Percentiles rank a stretch among this genome's conserved stretches.
These are phyloP conservation scores for Colletotrichum sansevieriae DNA, from an alignment of 2,329 filamentous ascomycete species.

Conservation along the genomic window DNA sequence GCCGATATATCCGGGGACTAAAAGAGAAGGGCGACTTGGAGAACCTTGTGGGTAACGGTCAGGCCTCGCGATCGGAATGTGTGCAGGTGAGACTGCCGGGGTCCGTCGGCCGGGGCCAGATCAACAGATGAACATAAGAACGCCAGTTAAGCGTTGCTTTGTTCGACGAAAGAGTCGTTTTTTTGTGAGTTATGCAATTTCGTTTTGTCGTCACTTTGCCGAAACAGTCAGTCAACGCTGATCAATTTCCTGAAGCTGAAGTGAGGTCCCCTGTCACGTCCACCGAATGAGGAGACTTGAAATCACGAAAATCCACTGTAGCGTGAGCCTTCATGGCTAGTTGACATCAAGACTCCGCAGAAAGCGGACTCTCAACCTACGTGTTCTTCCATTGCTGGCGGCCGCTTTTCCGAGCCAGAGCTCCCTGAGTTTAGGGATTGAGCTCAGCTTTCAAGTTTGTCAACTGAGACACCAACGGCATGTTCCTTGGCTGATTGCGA, in stretches of 20 bases:
- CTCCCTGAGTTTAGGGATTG: no score
- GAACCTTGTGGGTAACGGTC: constrained; percentile 5
- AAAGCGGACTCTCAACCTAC: no score
- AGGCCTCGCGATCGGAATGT: constrained; percentile 9
- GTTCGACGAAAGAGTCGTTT: background rate
- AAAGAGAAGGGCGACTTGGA: background rate
- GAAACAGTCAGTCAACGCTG: background rate
- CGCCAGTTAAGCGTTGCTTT: constrained; percentile 4
- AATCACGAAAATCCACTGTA: constrained; percentile 6
- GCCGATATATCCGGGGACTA: background rate
- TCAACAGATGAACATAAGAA: constrained; percentile 3
- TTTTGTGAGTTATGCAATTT: constrained; percentile 11
- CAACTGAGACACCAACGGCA: background rate
- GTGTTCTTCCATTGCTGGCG: no score
- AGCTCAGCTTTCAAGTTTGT: no score
- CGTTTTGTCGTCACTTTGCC: background rate
- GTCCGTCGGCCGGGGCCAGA: background rate
- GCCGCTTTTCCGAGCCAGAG: no score
- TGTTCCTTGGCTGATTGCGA: background rate
- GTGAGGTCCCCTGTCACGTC: background rate
- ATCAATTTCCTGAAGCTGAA: constrained; percentile 5
- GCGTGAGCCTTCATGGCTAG: no score
- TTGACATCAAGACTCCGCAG: no score
- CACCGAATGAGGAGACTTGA: background rate
- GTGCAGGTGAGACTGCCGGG: background rate